A percentile compares a stretch with the other conserved stretches of the same genome.
phyloP scores from a whole-genome alignment of 139 green algal genomes.

The Tetraselmis striata region DNA sequence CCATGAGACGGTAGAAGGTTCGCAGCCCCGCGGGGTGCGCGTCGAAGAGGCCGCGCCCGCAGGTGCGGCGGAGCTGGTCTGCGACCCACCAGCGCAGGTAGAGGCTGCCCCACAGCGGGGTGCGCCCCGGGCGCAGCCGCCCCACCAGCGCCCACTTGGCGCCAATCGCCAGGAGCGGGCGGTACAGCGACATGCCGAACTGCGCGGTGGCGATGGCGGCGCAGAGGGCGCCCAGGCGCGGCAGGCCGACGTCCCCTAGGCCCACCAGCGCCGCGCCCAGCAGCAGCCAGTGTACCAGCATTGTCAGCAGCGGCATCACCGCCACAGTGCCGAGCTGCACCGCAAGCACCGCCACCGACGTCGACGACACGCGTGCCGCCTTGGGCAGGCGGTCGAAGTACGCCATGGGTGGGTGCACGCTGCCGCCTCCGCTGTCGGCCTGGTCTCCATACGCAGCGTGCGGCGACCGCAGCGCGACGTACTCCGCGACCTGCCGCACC shows the following conservation, averaged over 20 bases:
- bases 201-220: neutral
- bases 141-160: neutral
- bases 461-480: neutral
- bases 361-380: neutral
- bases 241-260: neutral
- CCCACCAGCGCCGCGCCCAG: neutral
- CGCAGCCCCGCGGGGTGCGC: neutral
- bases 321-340: neutral
- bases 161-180: neutral
- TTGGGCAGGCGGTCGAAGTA: neutral
- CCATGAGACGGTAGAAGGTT: slow-evolving; percentile 20
- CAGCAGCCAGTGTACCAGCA: neutral
- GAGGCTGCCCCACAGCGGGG: slow-evolving; percentile 17
- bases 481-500: neutral
- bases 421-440: too few relatives aligned
- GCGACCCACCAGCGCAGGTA: slow-evolving; percentile 27
- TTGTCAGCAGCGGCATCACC: neutral
- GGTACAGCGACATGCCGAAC: neutral
- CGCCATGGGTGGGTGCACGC: too few relatives aligned
- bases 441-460: too few relatives aligned
- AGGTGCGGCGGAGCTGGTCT: slow-evolving; percentile 7
- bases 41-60: slow-evolving; percentile 17
- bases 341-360: neutral
- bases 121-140: neutral
- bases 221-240: neutral